Base-by-base conservation (phyloP, 208 protist genomes). In the Crithidia sp. region DNA sequence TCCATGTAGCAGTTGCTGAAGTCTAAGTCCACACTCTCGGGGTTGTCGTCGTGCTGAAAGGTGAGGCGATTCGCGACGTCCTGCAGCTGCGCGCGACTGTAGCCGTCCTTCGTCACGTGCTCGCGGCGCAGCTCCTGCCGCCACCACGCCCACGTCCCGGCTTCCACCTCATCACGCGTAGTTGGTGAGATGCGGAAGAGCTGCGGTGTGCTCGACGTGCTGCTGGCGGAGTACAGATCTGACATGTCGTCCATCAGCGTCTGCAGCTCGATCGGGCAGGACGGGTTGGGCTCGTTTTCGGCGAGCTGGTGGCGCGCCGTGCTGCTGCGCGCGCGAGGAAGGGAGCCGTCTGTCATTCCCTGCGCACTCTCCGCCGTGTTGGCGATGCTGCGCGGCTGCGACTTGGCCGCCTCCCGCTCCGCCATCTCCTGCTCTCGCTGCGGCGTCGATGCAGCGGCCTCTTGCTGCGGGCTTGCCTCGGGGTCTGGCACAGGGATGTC, bases 1-100 rank as follows among this genome's bases (percentile, higher is more conserved):
- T 92, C 88, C 80, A 96, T 87, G 79, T 85, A 96, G 80, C 85
- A 91, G 70, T 74, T 79, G 57, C 87, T 77, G 16, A 96, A 69
- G 77, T 96, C 85, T 40, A 94, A 62, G 68, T 96, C 88, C 28
- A 96, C 88, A 5, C 67, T 65, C 10, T 44, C 64, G 12, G 83
- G 86, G 60, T 93, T 75, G 59, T 81, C 78, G 39, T 88, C 80
- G 67, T 86, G 81, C 76, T 95, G 90, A 45, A 72, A 74, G 16
- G 45, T 57, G 19, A 95, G 82, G 2, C 81, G 79, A 43, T 85
- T 89, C 6, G 70, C 81, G 16, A 95, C 54, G 56, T 91, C 87
- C 68, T 93, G 84, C 65, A 95, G 77, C 65, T 78, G 82, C 12
- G 63, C 55, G 45, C 87, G 82, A 50, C 69, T 84, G 68, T 63